Conservation (phyloP, 2,329 filamentous ascomycete species). For the Neonectria sp. region DNA sequence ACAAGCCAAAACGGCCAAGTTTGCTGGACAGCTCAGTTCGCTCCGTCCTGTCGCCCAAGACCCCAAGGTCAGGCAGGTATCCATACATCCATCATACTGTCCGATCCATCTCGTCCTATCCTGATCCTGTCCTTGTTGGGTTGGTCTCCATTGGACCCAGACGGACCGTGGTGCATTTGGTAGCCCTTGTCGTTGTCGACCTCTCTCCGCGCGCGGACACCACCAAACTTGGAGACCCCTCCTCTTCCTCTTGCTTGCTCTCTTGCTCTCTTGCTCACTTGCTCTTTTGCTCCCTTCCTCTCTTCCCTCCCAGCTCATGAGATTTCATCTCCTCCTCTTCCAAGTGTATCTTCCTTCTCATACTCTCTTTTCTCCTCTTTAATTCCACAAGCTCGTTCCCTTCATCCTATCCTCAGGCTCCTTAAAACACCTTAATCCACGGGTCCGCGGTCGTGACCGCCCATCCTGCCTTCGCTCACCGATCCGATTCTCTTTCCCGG, state of each 20-base stretch:
- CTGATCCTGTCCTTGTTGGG: slow-evolving; percentile 35
- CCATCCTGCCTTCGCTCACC: slow-evolving; percentile 18
- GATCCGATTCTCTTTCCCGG: slow-evolving; percentile 11
- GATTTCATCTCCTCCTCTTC: slow-evolving; percentile 25
- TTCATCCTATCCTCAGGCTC: slow-evolving; percentile 5
- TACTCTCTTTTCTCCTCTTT: slow-evolving; percentile 18
- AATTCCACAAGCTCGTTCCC: slow-evolving; percentile 1
- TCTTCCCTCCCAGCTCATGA: slow-evolving; percentile 15
- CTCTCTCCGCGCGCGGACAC: slow-evolving; percentile 32
- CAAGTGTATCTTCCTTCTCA: slow-evolving; percentile 14
- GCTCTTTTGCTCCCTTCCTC: slow-evolving; percentile 23
- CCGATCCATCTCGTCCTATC: slow-evolving; percentile 26
- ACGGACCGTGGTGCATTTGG: background rate
- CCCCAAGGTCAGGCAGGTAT: slow-evolving; percentile 33
- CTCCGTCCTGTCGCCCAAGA: background rate
- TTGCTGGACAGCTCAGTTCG: background rate
- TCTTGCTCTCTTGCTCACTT: slow-evolving; percentile 19
- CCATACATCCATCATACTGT: slow-evolving; percentile 20
- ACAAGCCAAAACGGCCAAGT: slow-evolving; percentile 5
- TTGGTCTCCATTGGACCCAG: slow-evolving; percentile 32
- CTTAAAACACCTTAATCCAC: slow-evolving; percentile 9
- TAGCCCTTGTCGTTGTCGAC: slow-evolving; percentile 38
- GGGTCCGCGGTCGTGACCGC: slow-evolving; percentile 1
- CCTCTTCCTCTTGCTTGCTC: slow-evolving; percentile 30
- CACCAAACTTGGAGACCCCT: slow-evolving; percentile 33